Evolutionary conservation across 805 yeast genomes (phyloP).

Genomic region (Saturnispora besseyi): DNA sequence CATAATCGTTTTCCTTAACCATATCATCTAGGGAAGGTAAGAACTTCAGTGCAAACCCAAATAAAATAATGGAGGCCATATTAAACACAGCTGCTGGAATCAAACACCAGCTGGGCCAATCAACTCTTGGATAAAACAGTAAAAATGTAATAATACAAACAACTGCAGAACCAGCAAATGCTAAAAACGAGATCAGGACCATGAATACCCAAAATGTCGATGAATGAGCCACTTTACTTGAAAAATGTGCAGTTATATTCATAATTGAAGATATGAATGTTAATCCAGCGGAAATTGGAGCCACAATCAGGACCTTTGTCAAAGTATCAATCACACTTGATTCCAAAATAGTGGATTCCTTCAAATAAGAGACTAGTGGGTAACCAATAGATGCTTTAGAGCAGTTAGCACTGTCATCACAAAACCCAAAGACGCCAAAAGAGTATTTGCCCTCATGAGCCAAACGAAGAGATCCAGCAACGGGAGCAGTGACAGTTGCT

Average conservation of each 20-base stretch:
- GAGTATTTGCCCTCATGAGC: constrained; percentile 37
- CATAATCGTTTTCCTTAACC: neutral
- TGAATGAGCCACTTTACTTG: constrained; percentile 8
- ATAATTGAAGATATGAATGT: constrained; percentile 38
- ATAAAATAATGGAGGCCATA: constrained; percentile 42
- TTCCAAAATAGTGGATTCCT: constrained; percentile 40
- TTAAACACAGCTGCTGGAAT: constrained; percentile 56
- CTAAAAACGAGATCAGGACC: constrained; percentile 36
- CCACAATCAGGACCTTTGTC: constrained; percentile 45
- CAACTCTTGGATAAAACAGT: constrained; percentile 53
- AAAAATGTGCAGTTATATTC: constrained; percentile 23
- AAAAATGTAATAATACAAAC: constrained; percentile 47
- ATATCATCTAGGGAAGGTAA: constrained; percentile 9
- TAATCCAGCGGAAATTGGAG: constrained; percentile 62
- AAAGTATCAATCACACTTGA: constrained; percentile 39
- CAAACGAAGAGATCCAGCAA: constrained; percentile 37
- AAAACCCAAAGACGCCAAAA: constrained; percentile 65
- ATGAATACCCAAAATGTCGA: constrained; percentile 32
- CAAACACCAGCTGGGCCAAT: constrained; percentile 68
- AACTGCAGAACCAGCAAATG: constrained; percentile 47
- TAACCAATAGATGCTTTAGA: constrained; percentile 33
- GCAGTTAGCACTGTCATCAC: constrained; percentile 26
- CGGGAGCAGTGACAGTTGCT: constrained; percentile 56
- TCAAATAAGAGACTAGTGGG: constrained; percentile 21
- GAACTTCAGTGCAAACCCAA: constrained; percentile 31